phyloP scores from a whole-genome alignment of 345 rosid species.

The Pugionium cornutum region DNA sequence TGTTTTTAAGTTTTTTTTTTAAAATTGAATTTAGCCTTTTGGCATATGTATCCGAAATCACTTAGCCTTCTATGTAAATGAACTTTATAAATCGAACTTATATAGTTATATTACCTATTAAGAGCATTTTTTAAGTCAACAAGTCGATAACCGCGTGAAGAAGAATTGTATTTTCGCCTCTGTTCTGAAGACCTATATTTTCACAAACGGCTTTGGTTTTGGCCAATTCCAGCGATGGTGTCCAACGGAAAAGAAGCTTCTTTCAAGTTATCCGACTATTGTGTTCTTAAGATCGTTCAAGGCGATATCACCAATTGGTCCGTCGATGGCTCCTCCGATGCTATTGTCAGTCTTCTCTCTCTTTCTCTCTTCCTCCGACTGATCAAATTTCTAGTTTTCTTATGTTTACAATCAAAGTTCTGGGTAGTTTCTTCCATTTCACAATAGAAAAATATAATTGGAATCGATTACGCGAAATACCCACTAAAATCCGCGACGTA shows the following conservation, averaged over 20 bases:
- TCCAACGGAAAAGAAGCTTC: conserved; percentile 23
- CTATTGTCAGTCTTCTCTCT: conserved; percentile 54
- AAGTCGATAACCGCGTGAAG: conserved; percentile 16
- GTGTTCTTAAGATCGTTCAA: conserved; percentile 57
- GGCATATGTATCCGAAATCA: conserved; percentile 13
- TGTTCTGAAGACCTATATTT: not conserved
- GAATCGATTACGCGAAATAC: no score
- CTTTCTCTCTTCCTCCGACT: no score
- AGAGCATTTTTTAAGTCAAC: conserved; percentile 19
- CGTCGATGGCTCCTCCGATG: conserved; percentile 75
- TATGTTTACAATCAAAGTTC: no score
- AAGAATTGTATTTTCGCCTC: conserved; percentile 21
- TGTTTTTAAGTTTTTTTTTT: no score
- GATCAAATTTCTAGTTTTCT: no score
- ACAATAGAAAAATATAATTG: not conserved
- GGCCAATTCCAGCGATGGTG: conserved; percentile 39
- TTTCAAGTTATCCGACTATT: conserved; percentile 52
- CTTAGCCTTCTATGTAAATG: not conserved
- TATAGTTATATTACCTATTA: not conserved
- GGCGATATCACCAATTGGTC: conserved; percentile 89
- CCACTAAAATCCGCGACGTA: no score
- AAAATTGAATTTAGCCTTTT: conserved; percentile 6
- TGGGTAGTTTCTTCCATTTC: not conserved
- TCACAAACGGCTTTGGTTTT: not conserved
- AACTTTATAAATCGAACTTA: not conserved